Conservation (phyloP, 331 rosid species). For the Phaseolus coccineus region DNA sequence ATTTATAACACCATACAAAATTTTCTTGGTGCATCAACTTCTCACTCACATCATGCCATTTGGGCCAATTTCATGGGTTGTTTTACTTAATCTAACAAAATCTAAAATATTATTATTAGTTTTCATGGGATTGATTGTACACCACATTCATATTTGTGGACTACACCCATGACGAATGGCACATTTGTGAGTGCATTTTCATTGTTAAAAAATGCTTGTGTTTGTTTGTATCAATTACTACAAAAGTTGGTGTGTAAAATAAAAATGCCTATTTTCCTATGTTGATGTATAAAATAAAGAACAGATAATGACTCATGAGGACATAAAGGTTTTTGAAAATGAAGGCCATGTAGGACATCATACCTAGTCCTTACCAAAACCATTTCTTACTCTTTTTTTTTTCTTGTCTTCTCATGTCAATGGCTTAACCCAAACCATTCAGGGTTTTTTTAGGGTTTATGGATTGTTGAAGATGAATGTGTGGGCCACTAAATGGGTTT, state of each 20-base stretch:
- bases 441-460: neutral
- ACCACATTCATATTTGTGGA: slow-evolving; percentile 28
- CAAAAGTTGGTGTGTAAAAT: slow-evolving; percentile 57
- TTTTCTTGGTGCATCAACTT: neutral
- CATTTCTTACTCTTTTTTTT: slow-evolving; percentile 42
- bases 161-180: slow-evolving; percentile 21
- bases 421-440: too few species aligned
- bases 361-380: slow-evolving; percentile 52
- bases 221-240: slow-evolving; percentile 58
- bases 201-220: slow-evolving; percentile 20
- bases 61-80: neutral
- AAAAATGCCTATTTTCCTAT: slow-evolving; percentile 21
- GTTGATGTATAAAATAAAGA: slow-evolving; percentile 35
- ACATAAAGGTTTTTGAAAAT: slow-evolving; percentile 62
- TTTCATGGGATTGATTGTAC: slow-evolving; percentile 32
- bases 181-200: neutral
- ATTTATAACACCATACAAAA: neutral
- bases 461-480: slow-evolving; percentile 30
- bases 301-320: slow-evolving; percentile 57
- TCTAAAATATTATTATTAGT: neutral
- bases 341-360: slow-evolving; percentile 51
- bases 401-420: slow-evolving; percentile 12
- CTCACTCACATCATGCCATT: neutral
- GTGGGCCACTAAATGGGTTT: slow-evolving; percentile 45
- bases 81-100: neutral